Conservation (phyloP, 169 alveolate genomes). For the Besnoitia besnoiti region DNA sequence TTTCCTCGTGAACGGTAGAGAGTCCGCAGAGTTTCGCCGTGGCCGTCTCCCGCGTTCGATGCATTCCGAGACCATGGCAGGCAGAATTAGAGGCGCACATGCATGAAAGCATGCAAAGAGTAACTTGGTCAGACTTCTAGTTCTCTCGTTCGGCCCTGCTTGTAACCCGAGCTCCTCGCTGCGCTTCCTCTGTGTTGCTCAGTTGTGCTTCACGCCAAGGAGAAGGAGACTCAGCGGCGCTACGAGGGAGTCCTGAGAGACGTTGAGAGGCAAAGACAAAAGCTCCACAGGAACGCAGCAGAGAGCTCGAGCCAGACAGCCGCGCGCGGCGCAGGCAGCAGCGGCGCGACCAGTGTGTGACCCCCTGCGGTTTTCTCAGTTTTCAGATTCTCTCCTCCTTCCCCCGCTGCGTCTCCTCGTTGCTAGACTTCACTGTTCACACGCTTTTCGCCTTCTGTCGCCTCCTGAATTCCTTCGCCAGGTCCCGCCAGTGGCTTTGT, state of each 20-base stretch:
- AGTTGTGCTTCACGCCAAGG: not conserved
- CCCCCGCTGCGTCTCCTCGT: not conserved
- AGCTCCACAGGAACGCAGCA: not conserved
- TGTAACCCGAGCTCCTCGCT: not conserved
- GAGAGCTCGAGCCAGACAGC: not conserved
- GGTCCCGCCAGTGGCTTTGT: no score
- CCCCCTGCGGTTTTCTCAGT: not conserved
- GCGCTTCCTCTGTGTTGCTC: not conserved
- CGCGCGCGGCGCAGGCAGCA: not conserved
- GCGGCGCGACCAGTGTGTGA: not conserved
- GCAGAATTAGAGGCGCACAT: no score
- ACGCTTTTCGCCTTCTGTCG: not conserved
- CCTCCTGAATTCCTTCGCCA: no score
- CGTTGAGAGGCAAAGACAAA: not conserved
- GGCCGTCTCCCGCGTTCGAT: no score
- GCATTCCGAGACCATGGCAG: no score
- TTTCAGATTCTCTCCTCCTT: not conserved
- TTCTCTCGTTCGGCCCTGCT: not conserved
- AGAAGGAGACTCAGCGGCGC: not conserved
- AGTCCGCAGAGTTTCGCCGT: no score
- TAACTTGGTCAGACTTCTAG: no score
- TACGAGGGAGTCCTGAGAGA: constrained; percentile 19
- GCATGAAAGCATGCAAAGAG: no score
- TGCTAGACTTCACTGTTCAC: not conserved
- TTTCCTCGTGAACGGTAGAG: no score